These are phyloP conservation scores for Aureobasidium leucospermi DNA, from an alignment of 2,329 filamentous ascomycete genomes.

Conservation along the genomic window DNA sequence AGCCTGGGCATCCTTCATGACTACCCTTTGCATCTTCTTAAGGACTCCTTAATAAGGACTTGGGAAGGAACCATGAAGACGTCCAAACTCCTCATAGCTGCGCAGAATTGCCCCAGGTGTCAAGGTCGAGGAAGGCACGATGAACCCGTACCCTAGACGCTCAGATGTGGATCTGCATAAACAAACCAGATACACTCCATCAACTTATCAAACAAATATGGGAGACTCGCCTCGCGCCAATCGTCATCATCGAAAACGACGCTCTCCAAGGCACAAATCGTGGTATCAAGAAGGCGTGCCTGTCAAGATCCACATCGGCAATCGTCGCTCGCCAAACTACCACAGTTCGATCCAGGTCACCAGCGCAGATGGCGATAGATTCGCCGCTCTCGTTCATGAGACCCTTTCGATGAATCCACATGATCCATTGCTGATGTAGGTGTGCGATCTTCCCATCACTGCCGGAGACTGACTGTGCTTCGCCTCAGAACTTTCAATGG, in stretches of 20 bases:
- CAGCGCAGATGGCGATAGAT: constrained; percentile 23
- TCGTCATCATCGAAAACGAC: constrained; percentile 6
- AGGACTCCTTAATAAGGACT: background rate
- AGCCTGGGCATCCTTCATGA: constrained; percentile 1
- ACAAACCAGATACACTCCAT: background rate
- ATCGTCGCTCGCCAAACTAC: constrained; percentile 21
- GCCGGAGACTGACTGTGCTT: background rate
- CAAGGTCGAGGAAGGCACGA: constrained; percentile 2
- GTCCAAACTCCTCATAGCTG: background rate
- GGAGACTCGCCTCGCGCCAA: constrained; percentile 1
- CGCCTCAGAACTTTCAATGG: constrained; percentile 23
- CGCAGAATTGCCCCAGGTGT: background rate
- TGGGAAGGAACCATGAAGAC: background rate
- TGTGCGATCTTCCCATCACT: background rate
- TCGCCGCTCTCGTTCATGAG: constrained; percentile 26
- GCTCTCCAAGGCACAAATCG: constrained; percentile 19
- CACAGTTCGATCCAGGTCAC: constrained; percentile 24
- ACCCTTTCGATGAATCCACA: constrained; percentile 24
- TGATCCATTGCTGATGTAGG: constrained; percentile 27
- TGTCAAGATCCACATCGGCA: constrained; percentile 27
- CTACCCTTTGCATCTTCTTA: background rate
- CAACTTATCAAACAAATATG: background rate
- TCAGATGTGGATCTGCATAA: constrained; percentile 2
- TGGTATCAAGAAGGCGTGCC: constrained; percentile 20
- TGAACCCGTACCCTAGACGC: constrained; percentile 1